phyloP scores from a whole-genome alignment of 345 rosid genomes.

The Populus tremula region DNA sequence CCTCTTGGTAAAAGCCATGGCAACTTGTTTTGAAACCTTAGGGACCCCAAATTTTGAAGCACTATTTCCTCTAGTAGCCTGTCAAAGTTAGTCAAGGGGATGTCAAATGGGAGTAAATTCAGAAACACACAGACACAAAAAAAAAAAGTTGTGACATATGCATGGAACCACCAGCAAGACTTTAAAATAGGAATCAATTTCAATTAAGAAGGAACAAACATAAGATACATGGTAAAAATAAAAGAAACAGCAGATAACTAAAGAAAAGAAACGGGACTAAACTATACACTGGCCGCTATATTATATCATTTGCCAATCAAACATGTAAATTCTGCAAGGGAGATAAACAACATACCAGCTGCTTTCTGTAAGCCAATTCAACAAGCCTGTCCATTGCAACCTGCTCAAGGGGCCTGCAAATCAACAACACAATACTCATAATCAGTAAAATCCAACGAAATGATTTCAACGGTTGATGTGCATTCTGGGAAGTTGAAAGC shows the following conservation, averaged over 20 bases:
- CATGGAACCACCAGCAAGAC: not conserved
- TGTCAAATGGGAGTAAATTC: not conserved
- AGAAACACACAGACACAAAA: not conserved
- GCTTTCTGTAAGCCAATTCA: conserved; percentile 53
- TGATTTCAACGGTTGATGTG: not conserved
- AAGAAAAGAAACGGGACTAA: not conserved
- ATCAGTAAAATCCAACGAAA: conserved; percentile 2
- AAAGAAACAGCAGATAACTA: not conserved
- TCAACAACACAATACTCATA: not conserved
- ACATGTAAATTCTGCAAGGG: not conserved
- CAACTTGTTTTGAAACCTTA: conserved; percentile 51
- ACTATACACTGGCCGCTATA: not conserved
- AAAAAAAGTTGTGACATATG: not conserved
- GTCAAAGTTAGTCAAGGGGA: conserved; percentile 18
- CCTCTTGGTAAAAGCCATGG: conserved; percentile 48
- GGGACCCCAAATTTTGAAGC: conserved; percentile 40
- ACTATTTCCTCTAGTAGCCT: conserved; percentile 51
- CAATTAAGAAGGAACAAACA: not conserved
- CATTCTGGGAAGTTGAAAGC: not conserved
- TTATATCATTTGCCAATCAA: not conserved
- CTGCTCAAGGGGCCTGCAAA: conserved; percentile 48
- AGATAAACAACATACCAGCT: conserved; percentile 33
- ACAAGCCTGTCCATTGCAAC: conserved; percentile 56
- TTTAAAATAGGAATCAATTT: not conserved
- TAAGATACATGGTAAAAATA: not conserved